Base-by-base conservation (phyloP, 768 basidiomycete species). In the Naganishia randhawae region DNA sequence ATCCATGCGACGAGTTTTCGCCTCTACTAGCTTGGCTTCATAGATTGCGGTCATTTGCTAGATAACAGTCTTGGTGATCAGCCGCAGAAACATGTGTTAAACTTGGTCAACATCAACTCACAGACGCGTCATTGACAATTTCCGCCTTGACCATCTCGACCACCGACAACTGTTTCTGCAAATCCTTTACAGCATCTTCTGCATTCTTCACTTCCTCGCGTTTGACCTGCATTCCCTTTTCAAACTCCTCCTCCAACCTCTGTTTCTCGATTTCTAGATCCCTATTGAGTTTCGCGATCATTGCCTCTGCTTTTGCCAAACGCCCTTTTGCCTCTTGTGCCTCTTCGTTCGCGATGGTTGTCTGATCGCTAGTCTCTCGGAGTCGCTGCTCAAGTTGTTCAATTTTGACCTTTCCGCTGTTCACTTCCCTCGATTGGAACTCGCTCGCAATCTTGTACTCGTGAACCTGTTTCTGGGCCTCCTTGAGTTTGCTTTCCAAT, bases 121-220 rank as follows among this genome's bases (percentile, higher is more conserved):
- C 57, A 25, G 57, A 61, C 3, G 57, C 57, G 27, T 61, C 57
- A 39, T 61, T 61, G 22, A 61, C 57, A 19, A 61, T 61, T 22
- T 61, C 57, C 14, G 57, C 57, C 37, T 42, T 61, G 37, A 61
- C 57, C 57, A 61, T 61, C n/a, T 61, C 57, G 2, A 61, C 57
- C 57, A 61, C 57, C 7, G 39, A 61, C 53, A 67, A 52, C 42
- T 55, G 66, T 51, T 50, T 67, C 45, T 93, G 89, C 25, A 86
- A 84, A 1, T 83, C 83, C 67, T 85, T 88, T 6, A 95, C 82
- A 41, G 88, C 86, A 75, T 93, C 91, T 81, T 99, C 95, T 75
- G 63, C 81, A 22, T 83, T 74, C 53, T 80, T 77, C 35, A 92
- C 84, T 71, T 89, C 88, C 51, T 72, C 68, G 45, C 69, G 69